Percentiles rank a stretch among this genome's conserved stretches.
phyloP scores from a whole-genome alignment of 2,329 filamentous ascomycete species.

The Botrytis pseudocinerea region DNA sequence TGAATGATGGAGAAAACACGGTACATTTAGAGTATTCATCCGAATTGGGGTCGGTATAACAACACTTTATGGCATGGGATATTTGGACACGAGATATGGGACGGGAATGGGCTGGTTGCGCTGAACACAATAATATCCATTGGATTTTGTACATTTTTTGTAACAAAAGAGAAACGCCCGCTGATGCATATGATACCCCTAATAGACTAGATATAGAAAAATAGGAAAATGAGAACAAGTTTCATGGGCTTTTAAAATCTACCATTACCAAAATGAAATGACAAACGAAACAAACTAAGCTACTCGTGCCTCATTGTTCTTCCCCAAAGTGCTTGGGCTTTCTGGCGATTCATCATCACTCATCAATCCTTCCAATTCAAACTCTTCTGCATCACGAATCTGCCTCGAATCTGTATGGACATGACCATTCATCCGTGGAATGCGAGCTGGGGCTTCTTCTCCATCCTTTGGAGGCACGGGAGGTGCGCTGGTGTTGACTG shows the following conservation, averaged over 20 bases:
- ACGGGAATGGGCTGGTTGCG: background rate
- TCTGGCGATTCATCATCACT: constrained; percentile 77
- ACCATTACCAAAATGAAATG: constrained; percentile 16
- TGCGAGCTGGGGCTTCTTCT: constrained; percentile 29
- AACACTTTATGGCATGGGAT: background rate
- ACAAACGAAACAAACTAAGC: constrained; percentile 27
- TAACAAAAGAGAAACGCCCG: constrained; percentile 16
- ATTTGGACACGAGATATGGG: constrained; percentile 2
- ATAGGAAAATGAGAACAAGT: background rate
- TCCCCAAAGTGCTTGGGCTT: constrained; percentile 52
- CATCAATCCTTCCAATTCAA: constrained; percentile 87
- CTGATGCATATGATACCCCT: constrained; percentile 18
- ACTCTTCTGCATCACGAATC: constrained; percentile 82
- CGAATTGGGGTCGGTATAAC: background rate
- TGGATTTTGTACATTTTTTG: constrained; percentile 9
- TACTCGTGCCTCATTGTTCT: constrained; percentile 44
- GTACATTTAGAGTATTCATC: background rate
- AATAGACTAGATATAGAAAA: constrained; percentile 18
- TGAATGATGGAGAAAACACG: background rate
- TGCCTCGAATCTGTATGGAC: constrained; percentile 52
- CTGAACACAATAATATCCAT: background rate
- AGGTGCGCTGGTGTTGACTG: constrained; percentile 52
- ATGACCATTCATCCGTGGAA: constrained; percentile 41
- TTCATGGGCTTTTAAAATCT: background rate
- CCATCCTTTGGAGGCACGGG: constrained; percentile 40